Percentiles rank a stretch among this genome's conserved stretches.
Evolutionary conservation across 495 filamentous ascomycete genomes (phyloP).

Genomic region (Penicillium turbatum): DNA sequence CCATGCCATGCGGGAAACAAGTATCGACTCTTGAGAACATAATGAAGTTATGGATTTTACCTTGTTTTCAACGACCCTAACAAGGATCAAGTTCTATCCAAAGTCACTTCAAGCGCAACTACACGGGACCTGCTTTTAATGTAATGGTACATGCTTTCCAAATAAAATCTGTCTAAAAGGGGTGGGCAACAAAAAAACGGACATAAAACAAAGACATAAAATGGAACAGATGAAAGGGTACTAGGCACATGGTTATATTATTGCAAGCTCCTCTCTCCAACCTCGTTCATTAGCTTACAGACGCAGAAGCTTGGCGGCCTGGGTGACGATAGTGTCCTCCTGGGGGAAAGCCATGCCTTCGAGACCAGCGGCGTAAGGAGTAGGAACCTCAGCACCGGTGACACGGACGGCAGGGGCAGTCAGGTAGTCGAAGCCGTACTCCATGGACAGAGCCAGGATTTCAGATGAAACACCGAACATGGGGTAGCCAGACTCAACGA

Average conservation of each 20-base stretch:
- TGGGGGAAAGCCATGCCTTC: constrained; percentile 92
- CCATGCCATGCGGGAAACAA: neutral
- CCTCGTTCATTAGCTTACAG: constrained; percentile 47
- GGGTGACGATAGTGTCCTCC: constrained; percentile 75
- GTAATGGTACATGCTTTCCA: constrained; percentile 42
- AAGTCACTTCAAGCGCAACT: constrained; percentile 9
- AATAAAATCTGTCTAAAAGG: constrained; percentile 23
- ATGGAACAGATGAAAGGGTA: constrained; percentile 30
- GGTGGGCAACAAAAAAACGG: constrained; percentile 19
- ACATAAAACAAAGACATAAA: constrained; percentile 25
- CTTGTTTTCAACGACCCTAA: neutral
- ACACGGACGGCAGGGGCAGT: constrained; percentile 88
- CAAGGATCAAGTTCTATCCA: constrained; percentile 1
- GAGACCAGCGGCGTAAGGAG: constrained; percentile 81
- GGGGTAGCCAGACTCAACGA: constrained; percentile 93
- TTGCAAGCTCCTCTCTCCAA: constrained; percentile 14
- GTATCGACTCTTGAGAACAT: too few species aligned
- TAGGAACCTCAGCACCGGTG: constrained; percentile 94
- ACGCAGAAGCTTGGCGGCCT: constrained; percentile 77
- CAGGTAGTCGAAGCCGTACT: constrained; percentile 97
- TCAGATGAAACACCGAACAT: constrained; percentile 88
- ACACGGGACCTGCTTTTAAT: constrained; percentile 18
- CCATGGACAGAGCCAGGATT: constrained; percentile 89
- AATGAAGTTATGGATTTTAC: neutral
- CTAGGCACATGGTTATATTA: constrained; percentile 37